A percentile compares a stretch with the other conserved stretches of the same genome.
Evolutionary conservation across 148 eudicot genomes (phyloP).

Genomic region (Nepenthes mirabilis): DNA sequence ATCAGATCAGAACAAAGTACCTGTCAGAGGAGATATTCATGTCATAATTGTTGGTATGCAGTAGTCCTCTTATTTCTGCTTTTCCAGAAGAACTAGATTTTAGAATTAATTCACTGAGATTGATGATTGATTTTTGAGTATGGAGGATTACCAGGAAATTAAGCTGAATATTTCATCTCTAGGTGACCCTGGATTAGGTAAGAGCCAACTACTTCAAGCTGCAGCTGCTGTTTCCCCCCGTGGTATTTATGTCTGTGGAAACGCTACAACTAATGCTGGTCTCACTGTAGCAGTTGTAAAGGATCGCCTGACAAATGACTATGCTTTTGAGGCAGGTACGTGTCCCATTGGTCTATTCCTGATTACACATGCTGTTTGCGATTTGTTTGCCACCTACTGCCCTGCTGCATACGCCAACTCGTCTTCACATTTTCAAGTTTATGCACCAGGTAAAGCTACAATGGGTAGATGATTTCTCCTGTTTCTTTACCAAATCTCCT

Average conservation of each 20-base stretch:
- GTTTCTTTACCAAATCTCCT: too few relatives aligned
- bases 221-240: conserved; percentile 96
- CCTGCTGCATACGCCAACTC: too few relatives aligned
- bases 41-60: conserved; percentile 81
- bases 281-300: conserved; percentile 97
- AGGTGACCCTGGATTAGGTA: conserved; percentile 99
- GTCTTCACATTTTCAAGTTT: too few relatives aligned
- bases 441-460: too few relatives aligned
- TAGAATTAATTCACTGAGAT: background rate
- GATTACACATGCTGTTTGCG: background rate
- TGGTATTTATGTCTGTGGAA: conserved; percentile 95
- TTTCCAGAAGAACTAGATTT: background rate
- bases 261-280: conserved; percentile 97
- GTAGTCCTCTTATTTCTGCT: conserved; percentile 5
- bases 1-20: conserved; percentile 92
- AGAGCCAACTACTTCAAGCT: conserved; percentile 96
- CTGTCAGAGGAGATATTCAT: conserved; percentile 97
- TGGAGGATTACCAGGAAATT: background rate
- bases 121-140: background rate
- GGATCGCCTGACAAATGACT: conserved; percentile 90
- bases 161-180: conserved; percentile 3
- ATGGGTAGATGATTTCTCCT: too few relatives aligned
- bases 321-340: conserved; percentile 96
- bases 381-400: background rate
- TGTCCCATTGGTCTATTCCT: conserved; percentile 1